Evolutionary conservation across 2,329 filamentous ascomycete species (phyloP).

Genomic region (Sphaerulina vaccinii): DNA sequence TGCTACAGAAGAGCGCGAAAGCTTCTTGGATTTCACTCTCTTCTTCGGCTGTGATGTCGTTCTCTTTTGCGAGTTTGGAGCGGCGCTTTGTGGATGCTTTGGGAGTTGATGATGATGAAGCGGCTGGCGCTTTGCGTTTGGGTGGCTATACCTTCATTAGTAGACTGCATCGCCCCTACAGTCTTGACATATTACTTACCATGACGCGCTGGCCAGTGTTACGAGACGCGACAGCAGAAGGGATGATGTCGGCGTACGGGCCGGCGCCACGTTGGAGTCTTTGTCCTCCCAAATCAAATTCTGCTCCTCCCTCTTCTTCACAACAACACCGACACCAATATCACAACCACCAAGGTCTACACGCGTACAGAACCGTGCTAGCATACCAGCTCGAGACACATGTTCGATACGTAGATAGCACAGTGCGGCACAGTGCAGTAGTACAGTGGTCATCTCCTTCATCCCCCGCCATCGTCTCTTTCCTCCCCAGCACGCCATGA

Average conservation of each 20-base stretch:
- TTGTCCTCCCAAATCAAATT: too few relatives aligned
- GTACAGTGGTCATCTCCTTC: background rate
- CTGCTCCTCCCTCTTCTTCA: too few relatives aligned
- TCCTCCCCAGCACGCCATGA: conserved; percentile 16
- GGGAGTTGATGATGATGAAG: conserved; percentile 16
- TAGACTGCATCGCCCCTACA: background rate
- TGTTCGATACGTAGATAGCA: background rate
- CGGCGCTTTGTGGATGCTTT: conserved; percentile 55
- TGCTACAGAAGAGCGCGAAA: conserved; percentile 69
- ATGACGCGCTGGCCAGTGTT: background rate
- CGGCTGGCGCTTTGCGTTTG: conserved; percentile 34
- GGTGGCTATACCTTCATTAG: conserved; percentile 26
- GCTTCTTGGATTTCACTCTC: conserved; percentile 90
- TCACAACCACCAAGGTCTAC: too few relatives aligned
- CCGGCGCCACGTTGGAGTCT: too few relatives aligned
- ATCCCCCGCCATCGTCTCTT: background rate
- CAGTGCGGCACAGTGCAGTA: background rate
- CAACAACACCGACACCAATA: too few relatives aligned
- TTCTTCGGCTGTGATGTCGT: conserved; percentile 79
- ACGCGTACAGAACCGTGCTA: too few relatives aligned
- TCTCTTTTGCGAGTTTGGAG: conserved; percentile 88
- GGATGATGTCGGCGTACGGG: background rate
- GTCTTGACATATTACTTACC: background rate
- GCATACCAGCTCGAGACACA: too few relatives aligned
- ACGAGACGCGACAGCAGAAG: background rate